Conservation (phyloP, 2,329 filamentous ascomycete species). For the Aspergillus fumigatus region DNA sequence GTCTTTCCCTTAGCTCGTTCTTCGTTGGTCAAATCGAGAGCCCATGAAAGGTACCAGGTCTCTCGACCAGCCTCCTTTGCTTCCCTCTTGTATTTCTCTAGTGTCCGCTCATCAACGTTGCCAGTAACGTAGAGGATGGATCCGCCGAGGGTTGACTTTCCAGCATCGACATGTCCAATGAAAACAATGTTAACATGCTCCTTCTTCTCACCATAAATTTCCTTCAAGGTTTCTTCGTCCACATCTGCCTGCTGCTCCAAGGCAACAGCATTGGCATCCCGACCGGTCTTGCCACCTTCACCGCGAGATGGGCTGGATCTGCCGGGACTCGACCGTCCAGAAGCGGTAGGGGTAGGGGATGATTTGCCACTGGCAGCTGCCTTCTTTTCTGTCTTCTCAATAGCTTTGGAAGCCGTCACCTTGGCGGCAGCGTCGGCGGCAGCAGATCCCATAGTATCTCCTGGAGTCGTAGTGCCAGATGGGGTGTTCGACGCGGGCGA, state of each 20-base stretch:
- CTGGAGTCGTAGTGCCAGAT: slow-evolving; percentile 49
- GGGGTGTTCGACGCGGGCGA: slow-evolving; percentile 30
- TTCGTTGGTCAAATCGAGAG: slow-evolving; percentile 93
- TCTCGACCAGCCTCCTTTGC: slow-evolving; percentile 95
- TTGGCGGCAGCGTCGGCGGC: slow-evolving; percentile 70
- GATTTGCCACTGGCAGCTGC: slow-evolving; percentile 63
- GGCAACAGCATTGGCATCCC: slow-evolving; percentile 76
- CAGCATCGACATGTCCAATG: slow-evolving; percentile 96
- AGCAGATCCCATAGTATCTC: slow-evolving; percentile 40
- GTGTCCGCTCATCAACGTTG: slow-evolving; percentile 98
- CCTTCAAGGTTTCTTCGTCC: slow-evolving; percentile 79
- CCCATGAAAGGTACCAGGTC: slow-evolving; percentile 99
- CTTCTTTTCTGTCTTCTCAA: slow-evolving; percentile 81
- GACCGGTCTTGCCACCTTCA: slow-evolving; percentile 54
- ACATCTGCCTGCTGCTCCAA: slow-evolving; percentile 77
- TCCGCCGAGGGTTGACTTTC: slow-evolving; percentile 93
- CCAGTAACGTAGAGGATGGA: slow-evolving; percentile 89
- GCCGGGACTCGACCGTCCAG: slow-evolving; percentile 73
- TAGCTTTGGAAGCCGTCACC: slow-evolving; percentile 79
- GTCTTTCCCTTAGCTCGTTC: slow-evolving; percentile 96
- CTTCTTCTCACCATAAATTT: slow-evolving; percentile 82
- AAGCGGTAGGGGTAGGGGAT: slow-evolving; percentile 64
- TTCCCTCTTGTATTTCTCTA: slow-evolving; percentile 97
- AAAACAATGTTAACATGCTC: slow-evolving; percentile 92
- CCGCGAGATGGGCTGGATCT: slow-evolving; percentile 69